phyloP scores from a whole-genome alignment of 192 early-diverging fungal genomes.

The Backusella westeae region DNA sequence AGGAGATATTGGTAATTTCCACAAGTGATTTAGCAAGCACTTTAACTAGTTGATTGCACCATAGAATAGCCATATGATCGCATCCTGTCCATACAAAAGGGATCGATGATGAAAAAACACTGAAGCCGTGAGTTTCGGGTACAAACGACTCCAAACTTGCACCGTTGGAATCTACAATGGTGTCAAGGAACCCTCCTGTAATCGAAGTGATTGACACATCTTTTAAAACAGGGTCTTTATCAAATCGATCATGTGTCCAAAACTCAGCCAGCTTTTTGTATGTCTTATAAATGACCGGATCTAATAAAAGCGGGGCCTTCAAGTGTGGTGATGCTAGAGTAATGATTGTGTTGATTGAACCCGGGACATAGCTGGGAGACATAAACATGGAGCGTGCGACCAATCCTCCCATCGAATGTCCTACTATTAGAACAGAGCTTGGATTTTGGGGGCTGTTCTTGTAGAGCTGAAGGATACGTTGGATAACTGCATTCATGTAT shows the following conservation, averaged over 20 bases:
- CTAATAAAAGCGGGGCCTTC: slow-evolving; percentile 75
- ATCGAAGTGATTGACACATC: slow-evolving; percentile 82
- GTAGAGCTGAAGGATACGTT: slow-evolving; percentile 68
- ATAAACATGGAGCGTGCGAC: slow-evolving; percentile 80
- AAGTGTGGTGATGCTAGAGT: slow-evolving; percentile 89
- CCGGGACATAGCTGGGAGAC: slow-evolving; percentile 64
- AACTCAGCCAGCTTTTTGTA: slow-evolving; percentile 68
- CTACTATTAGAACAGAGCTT: slow-evolving; percentile 72
- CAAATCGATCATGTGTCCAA: slow-evolving; percentile 57
- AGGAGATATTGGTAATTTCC: slow-evolving; percentile 60
- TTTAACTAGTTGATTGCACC: slow-evolving; percentile 89
- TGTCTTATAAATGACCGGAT: slow-evolving; percentile 50
- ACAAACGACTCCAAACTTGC: slow-evolving; percentile 65
- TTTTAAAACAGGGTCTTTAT: slow-evolving; percentile 22
- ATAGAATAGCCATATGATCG: slow-evolving; percentile 86
- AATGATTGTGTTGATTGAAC: slow-evolving; percentile 77
- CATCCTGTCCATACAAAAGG: slow-evolving; percentile 85
- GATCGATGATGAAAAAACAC: slow-evolving; percentile 73
- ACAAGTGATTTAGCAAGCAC: slow-evolving; percentile 57
- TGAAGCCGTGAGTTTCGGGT: slow-evolving; percentile 67
- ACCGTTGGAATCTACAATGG: slow-evolving; percentile 78
- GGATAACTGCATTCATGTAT: slow-evolving; percentile 75
- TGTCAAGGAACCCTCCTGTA: slow-evolving; percentile 86
- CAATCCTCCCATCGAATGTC: slow-evolving; percentile 97
- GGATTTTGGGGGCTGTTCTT: slow-evolving; percentile 32